Evolutionary conservation across 148 eudicot genomes (phyloP).

Genomic region (Vaccinium vitisidaea): DNA sequence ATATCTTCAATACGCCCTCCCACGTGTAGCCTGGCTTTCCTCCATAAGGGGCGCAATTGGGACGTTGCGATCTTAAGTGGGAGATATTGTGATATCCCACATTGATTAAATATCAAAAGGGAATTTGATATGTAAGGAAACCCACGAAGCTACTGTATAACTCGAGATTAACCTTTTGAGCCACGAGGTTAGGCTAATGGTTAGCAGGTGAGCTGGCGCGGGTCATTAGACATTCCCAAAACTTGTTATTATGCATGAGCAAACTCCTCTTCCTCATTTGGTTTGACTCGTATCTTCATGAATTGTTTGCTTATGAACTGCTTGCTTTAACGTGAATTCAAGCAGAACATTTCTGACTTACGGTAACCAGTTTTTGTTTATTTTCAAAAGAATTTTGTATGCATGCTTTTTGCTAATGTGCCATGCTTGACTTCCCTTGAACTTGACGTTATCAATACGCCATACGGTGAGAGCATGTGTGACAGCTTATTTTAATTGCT

Average conservation of each 20-base stretch:
- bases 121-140: too few species aligned
- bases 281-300: not conserved
- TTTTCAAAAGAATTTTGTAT: not conserved
- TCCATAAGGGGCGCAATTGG: too few species aligned
- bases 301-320: not conserved
- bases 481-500: not conserved
- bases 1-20: too few species aligned
- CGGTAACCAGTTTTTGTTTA: not conserved
- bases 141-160: too few species aligned
- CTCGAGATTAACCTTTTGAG: too few species aligned
- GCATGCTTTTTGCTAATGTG: slow-evolving; percentile 3
- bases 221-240: not conserved
- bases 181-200: too few species aligned
- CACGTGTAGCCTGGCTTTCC: too few species aligned
- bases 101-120: too few species aligned
- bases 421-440: not conserved
- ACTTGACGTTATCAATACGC: not conserved
- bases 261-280: not conserved
- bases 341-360: not conserved
- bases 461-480: not conserved
- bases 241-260: not conserved
- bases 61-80: too few species aligned
- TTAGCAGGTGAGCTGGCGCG: too few species aligned
- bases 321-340: not conserved
- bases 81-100: too few species aligned